These are phyloP conservation scores for Cucumis hystrix DNA, from an alignment of 306 rosid species.

Conservation along the genomic window DNA sequence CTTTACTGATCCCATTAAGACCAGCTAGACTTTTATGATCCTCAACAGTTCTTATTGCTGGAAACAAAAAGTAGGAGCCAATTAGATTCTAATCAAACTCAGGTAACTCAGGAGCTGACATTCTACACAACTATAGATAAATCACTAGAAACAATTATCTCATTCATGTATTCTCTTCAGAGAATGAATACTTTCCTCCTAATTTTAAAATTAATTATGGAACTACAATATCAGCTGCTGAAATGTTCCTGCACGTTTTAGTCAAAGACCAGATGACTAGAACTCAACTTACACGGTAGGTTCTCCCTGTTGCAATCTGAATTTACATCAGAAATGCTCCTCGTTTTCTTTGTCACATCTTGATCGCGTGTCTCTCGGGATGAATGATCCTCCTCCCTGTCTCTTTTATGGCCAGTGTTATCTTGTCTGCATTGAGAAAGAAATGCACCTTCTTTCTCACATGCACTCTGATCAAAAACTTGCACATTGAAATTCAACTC, in stretches of 20 bases:
- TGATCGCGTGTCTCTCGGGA: conserved; percentile 27
- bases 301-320: background rate
- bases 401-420: conserved; percentile 30
- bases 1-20: conserved; percentile 35
- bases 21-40: conserved; percentile 24
- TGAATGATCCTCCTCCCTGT: conserved; percentile 22
- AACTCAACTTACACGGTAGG: conserved; percentile 1
- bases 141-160: background rate
- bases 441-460: conserved; percentile 80
- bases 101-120: background rate
- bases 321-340: conserved; percentile 13
- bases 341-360: conserved; percentile 42
- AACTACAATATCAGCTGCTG: background rate
- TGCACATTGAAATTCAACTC: conserved; percentile 58
- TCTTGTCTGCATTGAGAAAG: conserved; percentile 43
- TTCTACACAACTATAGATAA: background rate
- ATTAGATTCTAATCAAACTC: background rate
- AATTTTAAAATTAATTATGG: background rate
- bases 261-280: conserved; percentile 11
- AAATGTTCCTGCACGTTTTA: background rate
- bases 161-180: background rate
- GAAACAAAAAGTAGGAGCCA: background rate
- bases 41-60: background rate
- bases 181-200: background rate
- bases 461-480: conserved; percentile 64